A percentile compares a stretch with the other conserved stretches of the same genome.
Evolutionary conservation across 805 yeast species (phyloP).

Genomic region (Tanozyma kutaoensis): DNA sequence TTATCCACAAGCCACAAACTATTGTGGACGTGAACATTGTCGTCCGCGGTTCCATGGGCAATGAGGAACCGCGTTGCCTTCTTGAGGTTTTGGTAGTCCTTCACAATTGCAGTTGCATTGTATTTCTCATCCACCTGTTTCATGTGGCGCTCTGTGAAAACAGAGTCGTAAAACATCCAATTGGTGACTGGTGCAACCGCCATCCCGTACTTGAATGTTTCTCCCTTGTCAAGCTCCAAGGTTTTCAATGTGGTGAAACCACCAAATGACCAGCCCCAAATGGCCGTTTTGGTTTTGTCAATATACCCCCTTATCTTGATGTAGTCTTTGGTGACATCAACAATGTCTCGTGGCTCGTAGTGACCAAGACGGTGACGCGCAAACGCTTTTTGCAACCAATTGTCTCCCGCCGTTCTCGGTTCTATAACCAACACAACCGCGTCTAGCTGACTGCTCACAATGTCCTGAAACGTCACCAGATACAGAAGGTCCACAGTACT

Average conservation of each 20-base stretch:
- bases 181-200: slow-evolving; percentile 81
- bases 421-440: slow-evolving; percentile 57
- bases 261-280: slow-evolving; percentile 89
- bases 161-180: slow-evolving; percentile 64
- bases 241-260: slow-evolving; percentile 69
- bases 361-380: slow-evolving; percentile 48
- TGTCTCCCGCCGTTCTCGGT: slow-evolving; percentile 76
- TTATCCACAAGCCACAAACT: slow-evolving; percentile 48
- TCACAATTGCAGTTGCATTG: slow-evolving; percentile 26
- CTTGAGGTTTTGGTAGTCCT: slow-evolving; percentile 28
- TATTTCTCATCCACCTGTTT: slow-evolving; percentile 34
- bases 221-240: slow-evolving; percentile 49
- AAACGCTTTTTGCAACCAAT: slow-evolving; percentile 59
- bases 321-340: slow-evolving; percentile 35
- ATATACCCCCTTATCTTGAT: slow-evolving; percentile 32
- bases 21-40: slow-evolving; percentile 71
- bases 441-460: slow-evolving; percentile 41
- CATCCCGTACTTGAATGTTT: slow-evolving; percentile 59
- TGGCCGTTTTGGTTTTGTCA: slow-evolving; percentile 42
- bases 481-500: slow-evolving; percentile 38
- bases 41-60: slow-evolving; percentile 81
- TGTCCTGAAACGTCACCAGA: slow-evolving; percentile 42
- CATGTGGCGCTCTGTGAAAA: slow-evolving; percentile 74
- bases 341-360: slow-evolving; percentile 67
- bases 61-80: slow-evolving; percentile 43